Evolutionary conservation across 2,329 filamentous ascomycete genomes (phyloP).

Genomic region (Helotiales sp.): DNA sequence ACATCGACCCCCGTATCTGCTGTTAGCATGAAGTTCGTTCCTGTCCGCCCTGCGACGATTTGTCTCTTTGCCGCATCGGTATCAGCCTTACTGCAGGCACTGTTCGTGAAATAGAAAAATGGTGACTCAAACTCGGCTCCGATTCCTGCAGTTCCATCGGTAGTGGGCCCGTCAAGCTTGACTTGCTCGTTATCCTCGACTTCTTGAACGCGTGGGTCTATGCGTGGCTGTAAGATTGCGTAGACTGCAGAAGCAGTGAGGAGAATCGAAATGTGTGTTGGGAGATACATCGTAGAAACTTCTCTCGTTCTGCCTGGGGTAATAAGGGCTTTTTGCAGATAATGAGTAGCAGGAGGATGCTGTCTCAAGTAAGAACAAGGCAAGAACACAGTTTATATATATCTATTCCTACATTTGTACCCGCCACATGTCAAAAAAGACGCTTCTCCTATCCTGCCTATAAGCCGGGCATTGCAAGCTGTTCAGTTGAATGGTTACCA

Average conservation of each 20-base stretch:
- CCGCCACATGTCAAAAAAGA: too few species aligned
- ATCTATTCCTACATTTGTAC: too few species aligned
- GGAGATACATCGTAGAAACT: background rate
- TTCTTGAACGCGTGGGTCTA: background rate
- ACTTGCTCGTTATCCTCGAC: background rate
- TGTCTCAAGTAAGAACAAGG: too few species aligned
- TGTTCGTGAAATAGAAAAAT: constrained; percentile 13
- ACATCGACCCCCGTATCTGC: constrained; percentile 20
- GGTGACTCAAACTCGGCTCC: constrained; percentile 23
- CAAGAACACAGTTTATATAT: too few species aligned
- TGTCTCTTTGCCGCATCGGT: background rate
- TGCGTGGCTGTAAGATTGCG: background rate
- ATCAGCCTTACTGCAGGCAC: background rate
- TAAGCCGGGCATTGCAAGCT: too few species aligned
- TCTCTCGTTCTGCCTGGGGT: too few species aligned
- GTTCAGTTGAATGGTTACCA: too few species aligned
- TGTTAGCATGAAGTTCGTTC: constrained; percentile 20
- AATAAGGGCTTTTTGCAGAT: too few species aligned
- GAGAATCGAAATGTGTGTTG: background rate
- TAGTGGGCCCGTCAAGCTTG: constrained; percentile 5
- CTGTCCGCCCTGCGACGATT: background rate
- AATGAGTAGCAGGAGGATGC: too few species aligned
- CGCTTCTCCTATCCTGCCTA: too few species aligned
- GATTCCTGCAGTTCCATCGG: constrained; percentile 17
- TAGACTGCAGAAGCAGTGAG: background rate